Evolutionary conservation across 768 basidiomycete species (phyloP).

Genomic region (Kwoniella mangroviensis): DNA sequence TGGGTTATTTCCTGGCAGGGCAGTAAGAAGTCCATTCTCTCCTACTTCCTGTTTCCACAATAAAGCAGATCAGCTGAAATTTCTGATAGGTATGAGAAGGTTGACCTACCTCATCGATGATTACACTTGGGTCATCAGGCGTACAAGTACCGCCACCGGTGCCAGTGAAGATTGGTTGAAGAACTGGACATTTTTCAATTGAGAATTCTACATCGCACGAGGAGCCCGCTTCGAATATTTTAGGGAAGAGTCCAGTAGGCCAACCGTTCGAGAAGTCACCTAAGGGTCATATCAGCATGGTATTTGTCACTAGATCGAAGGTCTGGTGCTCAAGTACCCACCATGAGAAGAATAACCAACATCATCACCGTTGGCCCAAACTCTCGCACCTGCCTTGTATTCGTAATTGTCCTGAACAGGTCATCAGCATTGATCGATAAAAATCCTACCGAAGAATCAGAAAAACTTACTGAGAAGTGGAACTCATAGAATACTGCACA

Average conservation of each 20-base stretch:
- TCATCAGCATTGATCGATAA: not conserved
- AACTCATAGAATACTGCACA: conserved; percentile 56
- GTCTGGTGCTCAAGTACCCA: not conserved
- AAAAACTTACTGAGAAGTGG: conserved; percentile 52
- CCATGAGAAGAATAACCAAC: conserved; percentile 44
- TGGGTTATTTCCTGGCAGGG: conserved; percentile 21
- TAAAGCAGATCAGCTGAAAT: not conserved
- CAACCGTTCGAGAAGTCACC: conserved; percentile 47
- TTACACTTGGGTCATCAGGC: conserved; percentile 22
- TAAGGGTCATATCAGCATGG: not conserved
- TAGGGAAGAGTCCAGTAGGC: conserved; percentile 34
- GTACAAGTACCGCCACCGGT: conserved; percentile 24
- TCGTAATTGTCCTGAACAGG: conserved; percentile 53
- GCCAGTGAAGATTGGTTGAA: conserved; percentile 15
- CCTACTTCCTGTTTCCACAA: conserved; percentile 9
- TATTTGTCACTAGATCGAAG: not conserved
- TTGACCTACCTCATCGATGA: conserved; percentile 40
- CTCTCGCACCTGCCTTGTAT: conserved; percentile 48
- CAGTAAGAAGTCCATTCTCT: conserved; percentile 5
- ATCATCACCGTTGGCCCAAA: conserved; percentile 55
- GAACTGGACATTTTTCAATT: conserved; percentile 32
- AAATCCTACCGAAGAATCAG: too few relatives aligned
- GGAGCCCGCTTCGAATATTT: conserved; percentile 29
- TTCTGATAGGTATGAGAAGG: not conserved
- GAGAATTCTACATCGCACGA: conserved; percentile 33